phyloP scores from a whole-genome alignment of 2,329 filamentous ascomycete species.

The Emericellopsis cladophorae region DNA sequence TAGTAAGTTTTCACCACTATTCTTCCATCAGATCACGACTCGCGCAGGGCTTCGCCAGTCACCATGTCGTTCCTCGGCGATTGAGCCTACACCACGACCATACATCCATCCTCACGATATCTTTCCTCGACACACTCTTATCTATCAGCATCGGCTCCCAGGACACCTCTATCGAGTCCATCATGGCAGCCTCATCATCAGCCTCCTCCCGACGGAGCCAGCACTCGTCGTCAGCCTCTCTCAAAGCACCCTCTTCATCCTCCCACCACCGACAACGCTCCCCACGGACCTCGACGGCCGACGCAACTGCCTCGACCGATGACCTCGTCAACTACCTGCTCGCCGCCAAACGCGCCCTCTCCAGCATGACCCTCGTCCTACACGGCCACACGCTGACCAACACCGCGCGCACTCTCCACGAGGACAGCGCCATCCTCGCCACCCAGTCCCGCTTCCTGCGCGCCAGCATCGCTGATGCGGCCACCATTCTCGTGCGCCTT shows the following conservation, averaged over 20 bases:
- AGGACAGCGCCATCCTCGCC: constrained; percentile 63
- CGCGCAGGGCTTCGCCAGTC: too few relatives aligned
- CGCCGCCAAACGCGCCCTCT: constrained; percentile 75
- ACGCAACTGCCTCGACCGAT: constrained; percentile 40
- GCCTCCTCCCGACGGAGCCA: constrained; percentile 21
- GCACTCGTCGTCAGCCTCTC: constrained; percentile 21
- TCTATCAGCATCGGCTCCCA: too few relatives aligned
- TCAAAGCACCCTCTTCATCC: constrained; percentile 11
- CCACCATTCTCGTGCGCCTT: constrained; percentile 36
- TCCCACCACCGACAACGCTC: constrained; percentile 2
- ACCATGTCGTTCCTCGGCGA: too few relatives aligned
- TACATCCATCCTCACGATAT: too few relatives aligned
- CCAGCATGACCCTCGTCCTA: constrained; percentile 70
- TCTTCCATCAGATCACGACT: too few relatives aligned
- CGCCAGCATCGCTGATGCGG: constrained; percentile 45
- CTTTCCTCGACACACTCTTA: too few relatives aligned
- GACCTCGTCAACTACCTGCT: constrained; percentile 75
- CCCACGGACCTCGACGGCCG: constrained; percentile 6
- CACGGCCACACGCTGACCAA: constrained; percentile 80
- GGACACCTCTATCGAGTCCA: background rate
- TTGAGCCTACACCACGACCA: too few relatives aligned
- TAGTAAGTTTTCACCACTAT: too few relatives aligned
- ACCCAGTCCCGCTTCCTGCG: constrained; percentile 58
- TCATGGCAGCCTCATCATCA: constrained; percentile 22
- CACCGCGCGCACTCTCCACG: constrained; percentile 59